Percentiles rank a stretch among this genome's conserved stretches.
Evolutionary conservation across 176 grass and related monocot species (phyloP).

Genomic region (Sorghum bicolor): DNA sequence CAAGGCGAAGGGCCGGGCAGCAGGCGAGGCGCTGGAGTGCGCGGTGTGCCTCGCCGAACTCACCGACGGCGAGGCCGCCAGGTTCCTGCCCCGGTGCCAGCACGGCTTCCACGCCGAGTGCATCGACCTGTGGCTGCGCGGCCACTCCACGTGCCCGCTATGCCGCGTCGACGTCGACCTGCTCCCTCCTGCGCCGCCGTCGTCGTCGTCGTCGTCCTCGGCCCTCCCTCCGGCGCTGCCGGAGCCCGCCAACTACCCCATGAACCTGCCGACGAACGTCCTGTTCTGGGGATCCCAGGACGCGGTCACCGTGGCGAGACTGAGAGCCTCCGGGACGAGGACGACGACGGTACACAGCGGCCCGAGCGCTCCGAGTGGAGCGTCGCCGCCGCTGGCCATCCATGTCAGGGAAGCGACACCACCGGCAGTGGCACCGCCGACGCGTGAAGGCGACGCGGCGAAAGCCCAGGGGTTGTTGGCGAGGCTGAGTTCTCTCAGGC

Average conservation of each 20-base stretch:
- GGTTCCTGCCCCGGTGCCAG: slow-evolving; percentile 48
- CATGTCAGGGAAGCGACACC: slow-evolving; percentile 49
- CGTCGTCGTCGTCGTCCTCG: too few relatives aligned
- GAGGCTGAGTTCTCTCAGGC: slow-evolving; percentile 28
- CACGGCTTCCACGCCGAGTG: slow-evolving; percentile 77
- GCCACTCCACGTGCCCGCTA: slow-evolving; percentile 71
- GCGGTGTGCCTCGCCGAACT: slow-evolving; percentile 73
- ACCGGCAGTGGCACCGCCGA: not conserved
- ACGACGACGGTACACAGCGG: not conserved
- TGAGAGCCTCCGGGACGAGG: not conserved
- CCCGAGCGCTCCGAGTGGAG: slow-evolving; percentile 14
- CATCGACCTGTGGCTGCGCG: slow-evolving; percentile 59
- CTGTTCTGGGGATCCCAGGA: slow-evolving; percentile 47
- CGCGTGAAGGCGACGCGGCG: not conserved
- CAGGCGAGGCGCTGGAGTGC: slow-evolving; percentile 46
- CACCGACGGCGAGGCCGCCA: slow-evolving; percentile 47
- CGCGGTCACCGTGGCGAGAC: not conserved
- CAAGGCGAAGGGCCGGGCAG: slow-evolving; percentile 35
- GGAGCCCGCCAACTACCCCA: slow-evolving; percentile 46
- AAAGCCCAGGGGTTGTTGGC: slow-evolving; percentile 3
- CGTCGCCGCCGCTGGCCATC: slow-evolving; percentile 35
- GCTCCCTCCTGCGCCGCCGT: slow-evolving; percentile 22
- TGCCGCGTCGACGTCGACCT: slow-evolving; percentile 50
- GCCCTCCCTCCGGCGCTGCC: slow-evolving; percentile 52
- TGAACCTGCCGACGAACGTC: slow-evolving; percentile 62